phyloP scores from a whole-genome alignment of 1,139 yeast species.

The Geotrichum histeridarum region DNA sequence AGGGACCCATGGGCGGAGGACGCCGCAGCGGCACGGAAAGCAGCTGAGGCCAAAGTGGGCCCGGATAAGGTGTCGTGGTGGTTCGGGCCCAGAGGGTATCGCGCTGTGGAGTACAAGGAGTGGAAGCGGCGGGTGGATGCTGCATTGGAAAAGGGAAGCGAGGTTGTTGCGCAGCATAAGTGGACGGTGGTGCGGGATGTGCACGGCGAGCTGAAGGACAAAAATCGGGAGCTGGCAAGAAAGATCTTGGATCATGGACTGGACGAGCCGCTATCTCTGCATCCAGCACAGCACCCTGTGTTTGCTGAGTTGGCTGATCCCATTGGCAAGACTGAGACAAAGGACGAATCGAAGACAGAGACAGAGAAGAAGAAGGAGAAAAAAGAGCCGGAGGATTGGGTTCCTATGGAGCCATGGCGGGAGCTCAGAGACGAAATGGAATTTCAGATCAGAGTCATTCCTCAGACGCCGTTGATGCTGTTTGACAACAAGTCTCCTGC shows the following conservation, averaged over 20 bases:
- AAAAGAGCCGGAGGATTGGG: constrained; percentile 27
- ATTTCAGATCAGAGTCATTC: constrained; percentile 27
- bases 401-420: constrained; percentile 30
- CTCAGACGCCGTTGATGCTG: constrained; percentile 22
- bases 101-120: constrained; percentile 29
- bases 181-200: not conserved
- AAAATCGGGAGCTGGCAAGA: constrained; percentile 4
- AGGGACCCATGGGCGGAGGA: constrained; percentile 37
- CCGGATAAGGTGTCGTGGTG: constrained; percentile 25
- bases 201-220: not conserved
- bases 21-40: constrained; percentile 30
- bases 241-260: not conserved
- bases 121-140: constrained; percentile 31
- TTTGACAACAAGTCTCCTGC: not conserved
- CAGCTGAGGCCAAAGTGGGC: constrained; percentile 9
- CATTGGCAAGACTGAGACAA: not conserved
- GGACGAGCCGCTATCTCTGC: not conserved
- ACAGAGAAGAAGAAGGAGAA: constrained; percentile 4
- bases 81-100: constrained; percentile 36
- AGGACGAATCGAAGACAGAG: not conserved
- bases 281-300: not conserved
- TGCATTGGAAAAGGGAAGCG: constrained; percentile 12
- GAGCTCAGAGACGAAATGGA: constrained; percentile 28
- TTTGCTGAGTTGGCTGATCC: not conserved
- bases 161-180: not conserved